Conservation (phyloP, 164 flowering plant species). For the Sextonia rubra region DNA sequence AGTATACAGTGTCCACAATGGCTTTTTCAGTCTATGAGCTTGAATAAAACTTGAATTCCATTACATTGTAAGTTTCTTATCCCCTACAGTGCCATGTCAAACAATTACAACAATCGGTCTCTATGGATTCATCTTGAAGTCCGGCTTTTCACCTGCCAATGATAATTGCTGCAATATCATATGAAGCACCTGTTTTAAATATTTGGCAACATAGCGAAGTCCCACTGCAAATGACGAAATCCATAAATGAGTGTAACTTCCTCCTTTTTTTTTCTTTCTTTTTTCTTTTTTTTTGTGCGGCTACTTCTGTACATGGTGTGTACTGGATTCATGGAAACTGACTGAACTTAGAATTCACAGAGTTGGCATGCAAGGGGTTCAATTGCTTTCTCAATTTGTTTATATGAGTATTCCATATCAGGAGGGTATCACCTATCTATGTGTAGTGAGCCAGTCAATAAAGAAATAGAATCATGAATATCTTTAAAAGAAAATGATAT, state of each 20-base stretch:
- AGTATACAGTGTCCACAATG: constrained; percentile 47
- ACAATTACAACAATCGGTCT: neutral
- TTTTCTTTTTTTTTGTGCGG: neutral
- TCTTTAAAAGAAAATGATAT: neutral
- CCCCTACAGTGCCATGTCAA: neutral
- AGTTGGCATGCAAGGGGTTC: neutral
- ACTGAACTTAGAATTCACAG: neutral
- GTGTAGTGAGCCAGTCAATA: neutral
- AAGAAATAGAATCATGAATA: neutral
- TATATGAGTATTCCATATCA: neutral
- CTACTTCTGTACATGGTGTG: neutral
- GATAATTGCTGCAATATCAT: neutral
- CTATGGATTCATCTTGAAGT: neutral
- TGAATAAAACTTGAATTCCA: constrained; percentile 33
- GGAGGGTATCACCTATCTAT: neutral
- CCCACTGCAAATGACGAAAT: neutral
- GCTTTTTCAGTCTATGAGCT: constrained; percentile 49
- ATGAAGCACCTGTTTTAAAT: neutral
- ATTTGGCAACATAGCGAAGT: neutral
- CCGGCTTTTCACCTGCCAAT: neutral
- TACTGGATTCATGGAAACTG: neutral
- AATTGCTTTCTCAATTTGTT: neutral
- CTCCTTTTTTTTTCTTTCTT: too few species aligned
- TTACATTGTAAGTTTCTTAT: neutral
- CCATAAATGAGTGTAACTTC: neutral